Base-by-base conservation (phyloP, 768 basidiomycete species). In the Butyriboletus loyo region DNA sequence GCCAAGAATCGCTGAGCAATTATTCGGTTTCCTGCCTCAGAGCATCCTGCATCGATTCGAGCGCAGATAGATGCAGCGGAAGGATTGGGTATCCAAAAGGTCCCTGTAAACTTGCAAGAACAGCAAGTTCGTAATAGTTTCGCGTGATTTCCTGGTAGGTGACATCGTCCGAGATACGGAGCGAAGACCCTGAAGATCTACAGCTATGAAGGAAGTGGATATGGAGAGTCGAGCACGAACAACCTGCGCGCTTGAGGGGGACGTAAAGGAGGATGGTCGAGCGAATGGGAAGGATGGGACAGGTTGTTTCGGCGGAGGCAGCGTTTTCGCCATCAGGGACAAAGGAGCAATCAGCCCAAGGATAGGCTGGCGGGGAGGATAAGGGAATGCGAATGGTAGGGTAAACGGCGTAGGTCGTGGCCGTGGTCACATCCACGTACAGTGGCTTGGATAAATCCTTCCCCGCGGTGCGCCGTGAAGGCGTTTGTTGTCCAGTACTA, bases 1-100 rank as follows among this genome's bases (percentile, higher is more conserved):
- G 11, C 34, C 27, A 35, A 52, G n/a, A 37, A 55, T n/a, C 14
- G n/a, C 13, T 19, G 14, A 13, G 24, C 28, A 24, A 44, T 15
- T 60, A 71, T 27, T 65, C 61, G 9, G 45, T 10, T 46, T 68
- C 68, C 37, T 69, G 69, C 36, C 58, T 60, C n/a, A 77, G 63
- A 5, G 73, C 72, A 28, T 65, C 62, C 17, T 69, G 67, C 81
- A 89, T 87, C 19, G 75, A 75, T 52, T 88, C 83, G 24, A 89
- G 75, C 15, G 87, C 87, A 28, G 82, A 84, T 32, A 92, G 74
- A 62, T 92, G 89, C 63, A 86, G 82, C 13, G 89, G 90, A 46
- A 92, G 66, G 35, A 74, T 71, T 10, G 81, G 75, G 60, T 81
- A 76, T 48, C 72, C 75, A 27, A 70, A 74, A 42, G 81, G 70